Evolutionary conservation across 352 stramenopile species (phyloP).

Genomic region (Sclerospora graminicola): DNA sequence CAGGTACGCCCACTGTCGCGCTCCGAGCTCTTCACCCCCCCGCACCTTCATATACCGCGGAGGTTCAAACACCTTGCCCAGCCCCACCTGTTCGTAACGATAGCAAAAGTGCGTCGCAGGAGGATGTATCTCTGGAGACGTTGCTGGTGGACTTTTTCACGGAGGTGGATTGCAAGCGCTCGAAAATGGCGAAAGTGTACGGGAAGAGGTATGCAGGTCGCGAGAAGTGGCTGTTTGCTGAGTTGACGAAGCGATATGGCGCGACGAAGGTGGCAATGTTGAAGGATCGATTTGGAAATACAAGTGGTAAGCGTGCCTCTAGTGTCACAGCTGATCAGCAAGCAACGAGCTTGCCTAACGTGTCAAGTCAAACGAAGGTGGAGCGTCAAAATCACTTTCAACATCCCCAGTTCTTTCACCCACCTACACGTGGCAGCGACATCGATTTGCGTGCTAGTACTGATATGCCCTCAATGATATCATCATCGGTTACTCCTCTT

Average conservation of each 20-base stretch:
- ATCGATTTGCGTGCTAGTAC: slow-evolving; percentile 4
- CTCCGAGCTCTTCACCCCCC: neutral
- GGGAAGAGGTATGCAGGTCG: slow-evolving; percentile 47
- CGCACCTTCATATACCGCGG: neutral
- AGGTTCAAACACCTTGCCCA: neutral
- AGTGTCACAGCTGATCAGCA: neutral
- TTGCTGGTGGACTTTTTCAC: slow-evolving; percentile 58
- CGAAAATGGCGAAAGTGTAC: slow-evolving; percentile 59
- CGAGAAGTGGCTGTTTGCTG: slow-evolving; percentile 51
- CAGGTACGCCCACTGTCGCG: neutral
- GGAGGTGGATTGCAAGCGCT: slow-evolving; percentile 40
- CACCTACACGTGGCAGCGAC: slow-evolving; percentile 8
- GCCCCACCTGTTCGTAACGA: slow-evolving; percentile 1
- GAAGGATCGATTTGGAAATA: slow-evolving; percentile 17
- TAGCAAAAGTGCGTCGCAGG: neutral
- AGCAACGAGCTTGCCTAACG: slow-evolving; percentile 2
- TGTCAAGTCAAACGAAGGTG: slow-evolving; percentile 6
- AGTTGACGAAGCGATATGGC: slow-evolving; percentile 55
- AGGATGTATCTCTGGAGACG: slow-evolving; percentile 30
- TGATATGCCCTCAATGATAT: neutral
- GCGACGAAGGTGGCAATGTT: slow-evolving; percentile 31
- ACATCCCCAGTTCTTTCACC: slow-evolving; percentile 26
- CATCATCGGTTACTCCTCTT: neutral
- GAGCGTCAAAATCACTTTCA: slow-evolving; percentile 15
- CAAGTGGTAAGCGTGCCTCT: slow-evolving; percentile 1